Conservation (phyloP, 805 yeast species). For the Candida dajiaensis region DNA sequence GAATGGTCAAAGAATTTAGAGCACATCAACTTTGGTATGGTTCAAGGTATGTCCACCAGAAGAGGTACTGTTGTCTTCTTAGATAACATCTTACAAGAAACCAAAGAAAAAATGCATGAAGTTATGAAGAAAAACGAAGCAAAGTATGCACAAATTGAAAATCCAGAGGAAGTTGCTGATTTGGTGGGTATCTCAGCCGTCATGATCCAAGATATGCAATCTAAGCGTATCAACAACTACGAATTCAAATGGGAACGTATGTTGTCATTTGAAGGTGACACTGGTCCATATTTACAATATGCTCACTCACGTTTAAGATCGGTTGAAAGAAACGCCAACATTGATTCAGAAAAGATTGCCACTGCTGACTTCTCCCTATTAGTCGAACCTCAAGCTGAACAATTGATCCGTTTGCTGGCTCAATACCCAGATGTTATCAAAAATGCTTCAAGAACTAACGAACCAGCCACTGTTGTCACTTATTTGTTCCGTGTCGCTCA, state of each 20-base stretch:
- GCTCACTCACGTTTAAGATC: conserved; percentile 97
- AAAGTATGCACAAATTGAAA: conserved; percentile 87
- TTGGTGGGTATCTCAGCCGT: conserved; percentile 95
- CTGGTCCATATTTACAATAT: conserved; percentile 97
- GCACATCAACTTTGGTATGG: conserved; percentile 96
- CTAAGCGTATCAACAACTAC: conserved; percentile 94
- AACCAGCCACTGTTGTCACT: conserved; percentile 92
- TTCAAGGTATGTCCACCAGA: conserved; percentile 96
- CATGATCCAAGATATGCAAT: conserved; percentile 98
- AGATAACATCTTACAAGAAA: conserved; percentile 88
- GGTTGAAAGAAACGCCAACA: conserved; percentile 77
- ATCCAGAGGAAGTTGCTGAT: conserved; percentile 94
- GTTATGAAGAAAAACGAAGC: conserved; percentile 90
- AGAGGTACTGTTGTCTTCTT: conserved; percentile 98
- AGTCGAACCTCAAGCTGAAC: conserved; percentile 64
- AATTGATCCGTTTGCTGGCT: conserved; percentile 69
- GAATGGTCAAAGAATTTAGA: conserved; percentile 77
- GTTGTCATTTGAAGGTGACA: conserved; percentile 98
- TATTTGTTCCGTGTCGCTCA: conserved; percentile 89
- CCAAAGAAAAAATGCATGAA: conserved; percentile 90
- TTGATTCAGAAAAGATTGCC: conserved; percentile 37
- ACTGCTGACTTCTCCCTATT: conserved; percentile 56
- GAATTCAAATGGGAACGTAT: conserved; percentile 97
- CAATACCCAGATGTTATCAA: conserved; percentile 89
- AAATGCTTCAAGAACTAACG: conserved; percentile 76